Percentiles rank a stretch among this genome's conserved stretches.
These are phyloP conservation scores for Rubus parviflorus DNA, from an alignment of 306 rosid species.

Conservation along the genomic window DNA sequence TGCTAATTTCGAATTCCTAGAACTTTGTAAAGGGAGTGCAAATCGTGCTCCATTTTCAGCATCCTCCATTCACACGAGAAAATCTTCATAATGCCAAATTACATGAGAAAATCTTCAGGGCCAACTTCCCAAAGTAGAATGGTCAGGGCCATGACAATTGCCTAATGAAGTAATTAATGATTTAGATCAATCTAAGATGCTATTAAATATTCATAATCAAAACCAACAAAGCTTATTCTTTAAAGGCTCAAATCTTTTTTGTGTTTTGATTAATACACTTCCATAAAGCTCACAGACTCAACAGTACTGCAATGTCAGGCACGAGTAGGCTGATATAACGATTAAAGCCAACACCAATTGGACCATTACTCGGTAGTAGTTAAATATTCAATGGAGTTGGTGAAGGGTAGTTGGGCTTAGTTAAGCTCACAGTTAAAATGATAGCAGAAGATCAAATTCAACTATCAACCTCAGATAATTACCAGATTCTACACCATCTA, in stretches of 20 bases:
- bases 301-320: not conserved
- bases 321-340: not conserved
- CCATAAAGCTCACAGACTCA: not conserved
- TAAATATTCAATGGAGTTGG: not conserved
- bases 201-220: not conserved
- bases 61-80: no score
- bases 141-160: not conserved
- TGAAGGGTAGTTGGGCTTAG: conserved; percentile 8
- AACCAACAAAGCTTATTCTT: not conserved
- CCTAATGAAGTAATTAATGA: not conserved
- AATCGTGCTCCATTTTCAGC: no score
- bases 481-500: not conserved
- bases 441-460: not conserved
- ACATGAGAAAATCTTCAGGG: not conserved
- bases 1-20: no score
- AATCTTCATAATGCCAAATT: not conserved
- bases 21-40: not conserved
- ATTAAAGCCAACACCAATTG: not conserved
- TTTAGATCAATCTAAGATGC: not conserved
- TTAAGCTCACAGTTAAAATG: not conserved
- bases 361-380: not conserved
- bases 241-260: not conserved
- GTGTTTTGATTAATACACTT: not conserved
- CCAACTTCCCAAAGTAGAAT: not conserved
- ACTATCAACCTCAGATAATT: not conserved